Evolutionary conservation across 1,284 basidiomycete species (phyloP), one percentile per base, ranked within the genome.

Genomic region (Peniophora sp.): DNA sequence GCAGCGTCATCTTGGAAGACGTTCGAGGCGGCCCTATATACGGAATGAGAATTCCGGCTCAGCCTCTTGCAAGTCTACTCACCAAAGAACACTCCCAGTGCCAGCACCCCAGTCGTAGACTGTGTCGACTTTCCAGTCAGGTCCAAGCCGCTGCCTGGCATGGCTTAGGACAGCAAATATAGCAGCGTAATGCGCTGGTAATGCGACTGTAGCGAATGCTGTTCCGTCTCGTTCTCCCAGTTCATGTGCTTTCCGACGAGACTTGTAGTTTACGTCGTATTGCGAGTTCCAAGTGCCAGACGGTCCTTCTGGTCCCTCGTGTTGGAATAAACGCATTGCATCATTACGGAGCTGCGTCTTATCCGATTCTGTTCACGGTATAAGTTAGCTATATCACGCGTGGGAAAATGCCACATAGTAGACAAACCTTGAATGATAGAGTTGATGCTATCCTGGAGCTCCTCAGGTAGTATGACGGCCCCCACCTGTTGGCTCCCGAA

Each of bases 61-160:
- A 47, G 39, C 19, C 32, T 46, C 14, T 17, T 38, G 41, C 20
- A 11, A 51, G 48, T 52, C 10, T 22, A 62, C 74, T 39, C 60
- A 89, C 87, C 87, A 91, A 38, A 90, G 69, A 2, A 80, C 85
- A 58, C 83, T 85, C 14, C 88, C 88, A 1, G 83, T 79, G 3
- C 78, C 86, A 49, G 81, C 74, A 16, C 85, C 86, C 85, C 88
- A 90, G 56, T 91, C 87, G 45, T 87, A 70, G 20, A 91, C 70
- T 49, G 69, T 75, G 20, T 78, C 66, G 36, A 83, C 69, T 39
- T 66, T 68, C 77, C 77, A 86, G 9, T 73, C 70, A 6, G 77
- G 66, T 23, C 79, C 85, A 47, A 88, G 57, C 55, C 88, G 72
- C 45, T 69, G 73, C 55, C 78, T 82, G 38, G 81, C 59, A 59